Conservation (phyloP, 352 stramenopile genomes). For the Pythium pectinolyticum region DNA sequence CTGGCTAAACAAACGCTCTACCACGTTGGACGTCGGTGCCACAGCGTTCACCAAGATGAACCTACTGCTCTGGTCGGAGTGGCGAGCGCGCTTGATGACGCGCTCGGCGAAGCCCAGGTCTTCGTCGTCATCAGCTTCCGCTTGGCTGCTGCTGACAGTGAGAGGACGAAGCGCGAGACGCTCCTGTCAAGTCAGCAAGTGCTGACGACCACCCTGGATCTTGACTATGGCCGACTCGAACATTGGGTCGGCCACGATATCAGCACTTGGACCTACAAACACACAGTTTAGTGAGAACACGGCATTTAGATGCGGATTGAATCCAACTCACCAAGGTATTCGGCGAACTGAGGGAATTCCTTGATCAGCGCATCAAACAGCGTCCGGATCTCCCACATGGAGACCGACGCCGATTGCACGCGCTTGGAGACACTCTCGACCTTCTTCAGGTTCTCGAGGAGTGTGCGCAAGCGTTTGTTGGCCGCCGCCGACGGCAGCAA, state of each 20-base stretch:
- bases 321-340: not conserved
- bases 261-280: slow-evolving; percentile 2
- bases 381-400: not conserved
- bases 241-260: not conserved
- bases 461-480: not conserved
- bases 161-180: not conserved
- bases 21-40: slow-evolving; percentile 2
- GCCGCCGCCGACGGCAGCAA: not conserved
- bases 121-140: not conserved
- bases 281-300: no score
- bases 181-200: not conserved
- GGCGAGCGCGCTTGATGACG: not conserved
- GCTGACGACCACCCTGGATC: not conserved
- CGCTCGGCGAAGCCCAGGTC: not conserved
- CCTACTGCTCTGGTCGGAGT: not conserved
- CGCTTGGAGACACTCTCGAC: slow-evolving; percentile 15
- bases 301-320: not conserved
- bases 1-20: not conserved
- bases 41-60: not conserved
- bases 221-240: slow-evolving; percentile 1
- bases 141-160: not conserved
- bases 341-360: not conserved
- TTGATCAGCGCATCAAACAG: slow-evolving; percentile 17
- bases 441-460: slow-evolving; percentile 2
- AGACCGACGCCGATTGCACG: not conserved